Base-by-base conservation (phyloP, 768 basidiomycete species). In the Kwoniella pini region DNA sequence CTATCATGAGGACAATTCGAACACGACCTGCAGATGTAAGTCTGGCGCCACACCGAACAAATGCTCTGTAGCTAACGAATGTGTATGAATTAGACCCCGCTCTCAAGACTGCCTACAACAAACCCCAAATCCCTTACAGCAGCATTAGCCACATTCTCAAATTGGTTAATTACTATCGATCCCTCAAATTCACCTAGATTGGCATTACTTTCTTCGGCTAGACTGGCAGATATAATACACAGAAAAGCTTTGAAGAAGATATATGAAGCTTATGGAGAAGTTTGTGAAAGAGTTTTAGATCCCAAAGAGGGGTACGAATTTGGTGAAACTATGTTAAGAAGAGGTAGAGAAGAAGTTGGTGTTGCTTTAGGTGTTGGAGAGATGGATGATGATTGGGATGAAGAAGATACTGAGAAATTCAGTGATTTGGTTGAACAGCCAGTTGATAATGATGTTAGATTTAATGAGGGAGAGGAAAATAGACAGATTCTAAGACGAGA, bases 281-380 rank as follows among this genome's bases (percentile, higher is more conserved):
- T 97, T 2, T 93, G 88, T 75, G 87, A 87, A 45, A 85, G 87
- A 56, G 88, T 97, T 15, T 83, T 84, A 71, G 85, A 84, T 54
- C 83, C 86, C 40, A 84, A 85, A 76, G 91, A 91, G 64, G 83
- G 82, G 76, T 99, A 97, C 71, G 93, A 97, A 79, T 94, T 93
- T n/a, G 89, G 86, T 15, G 83, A 86, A 60, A 93, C 92, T 21
- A 75, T 95, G 58, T 78, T 95, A 38, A 88, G 91, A 13, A 86
- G 87, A 27, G 67, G 64, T 9, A 69, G 62, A 44, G 75, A 71
- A n/a, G 75, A 78, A 54, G 75, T 78, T 10, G 70, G 60, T 9
- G 70, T 75, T 22, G 71, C 73, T 4, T 56, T 75, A 19, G 73
- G 73, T 21, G 70, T 71, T 7, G 57, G 49, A 1, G 68, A 45